A percentile compares a stretch with the other conserved stretches of the same genome.
Conservation (phyloP, 257 asterid species). For the Ajuga chamaepitys region DNA sequence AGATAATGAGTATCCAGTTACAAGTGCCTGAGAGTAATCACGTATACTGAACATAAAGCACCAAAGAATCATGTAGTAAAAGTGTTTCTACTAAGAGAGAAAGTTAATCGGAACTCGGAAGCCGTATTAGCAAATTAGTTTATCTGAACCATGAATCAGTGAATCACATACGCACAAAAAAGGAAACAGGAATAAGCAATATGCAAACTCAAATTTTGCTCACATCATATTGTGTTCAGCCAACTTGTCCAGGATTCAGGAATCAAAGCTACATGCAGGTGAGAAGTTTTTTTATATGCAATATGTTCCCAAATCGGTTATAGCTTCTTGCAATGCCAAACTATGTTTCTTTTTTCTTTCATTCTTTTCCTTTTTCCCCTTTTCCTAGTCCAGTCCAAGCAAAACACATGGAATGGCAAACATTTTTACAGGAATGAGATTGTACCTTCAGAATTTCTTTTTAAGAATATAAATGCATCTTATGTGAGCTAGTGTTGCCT, state of each 20-base stretch:
- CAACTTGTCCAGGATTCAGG: not conserved
- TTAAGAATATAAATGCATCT: no score
- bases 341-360: not conserved
- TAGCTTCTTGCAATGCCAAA: not conserved
- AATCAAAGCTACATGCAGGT: not conserved
- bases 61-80: not conserved
- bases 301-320: not conserved
- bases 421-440: not conserved
- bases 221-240: not conserved
- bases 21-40: not conserved
- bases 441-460: no score
- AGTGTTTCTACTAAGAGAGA: not conserved
- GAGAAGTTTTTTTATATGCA: not conserved
- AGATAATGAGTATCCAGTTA: not conserved
- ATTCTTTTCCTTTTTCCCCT: not conserved
- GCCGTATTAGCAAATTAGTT: not conserved
- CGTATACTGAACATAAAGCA: not conserved
- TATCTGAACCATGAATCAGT: not conserved
- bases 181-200: not conserved
- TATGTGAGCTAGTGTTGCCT: no score
- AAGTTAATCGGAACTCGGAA: not conserved
- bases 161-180: not conserved
- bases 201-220: not conserved
- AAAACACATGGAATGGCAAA: not conserved
- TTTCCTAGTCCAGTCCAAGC: not conserved